Percentiles rank a stretch among this genome's conserved stretches.
Conservation (phyloP, 2,329 filamentous ascomycete genomes). For the Diatrype stigma region DNA sequence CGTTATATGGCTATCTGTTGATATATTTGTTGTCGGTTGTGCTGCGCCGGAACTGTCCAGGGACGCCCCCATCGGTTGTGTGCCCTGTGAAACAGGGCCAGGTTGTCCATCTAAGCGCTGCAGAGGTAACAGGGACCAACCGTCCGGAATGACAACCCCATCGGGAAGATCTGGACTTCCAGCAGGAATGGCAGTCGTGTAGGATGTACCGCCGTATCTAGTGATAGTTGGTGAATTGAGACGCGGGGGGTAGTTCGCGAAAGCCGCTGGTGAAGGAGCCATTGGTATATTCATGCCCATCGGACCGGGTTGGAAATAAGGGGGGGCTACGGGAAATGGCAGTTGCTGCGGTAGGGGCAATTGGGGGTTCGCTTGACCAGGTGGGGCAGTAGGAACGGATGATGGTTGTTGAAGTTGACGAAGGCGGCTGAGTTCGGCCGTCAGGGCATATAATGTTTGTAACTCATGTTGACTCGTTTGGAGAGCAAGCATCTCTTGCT, state of each 20-base stretch:
- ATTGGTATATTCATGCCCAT: conserved; percentile 11
- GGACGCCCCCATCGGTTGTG: conserved; percentile 9
- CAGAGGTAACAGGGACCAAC: conserved; percentile 62
- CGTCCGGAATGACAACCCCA: conserved; percentile 59
- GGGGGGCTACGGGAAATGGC: too few relatives aligned
- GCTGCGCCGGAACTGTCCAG: conserved; percentile 8
- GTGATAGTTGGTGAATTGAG: conserved; percentile 38
- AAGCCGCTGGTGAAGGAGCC: conserved; percentile 8
- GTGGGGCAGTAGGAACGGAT: conserved; percentile 9
- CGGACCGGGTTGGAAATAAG: neutral
- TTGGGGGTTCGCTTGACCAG: conserved; percentile 15
- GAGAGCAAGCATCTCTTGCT: conserved; percentile 61
- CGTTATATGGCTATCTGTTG: conserved; percentile 3
- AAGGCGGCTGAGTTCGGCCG: conserved; percentile 63
- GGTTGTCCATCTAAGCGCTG: conserved; percentile 46
- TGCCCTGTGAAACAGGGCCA: conserved; percentile 9
- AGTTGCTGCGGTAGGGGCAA: conserved; percentile 2
- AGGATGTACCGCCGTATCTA: conserved; percentile 43
- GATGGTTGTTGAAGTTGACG: conserved; percentile 41
- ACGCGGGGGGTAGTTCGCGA: conserved; percentile 28
- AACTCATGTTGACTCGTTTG: conserved; percentile 64
- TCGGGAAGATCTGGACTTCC: conserved; percentile 59
- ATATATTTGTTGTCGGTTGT: conserved; percentile 13
- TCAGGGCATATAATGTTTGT: conserved; percentile 61
- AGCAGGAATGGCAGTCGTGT: conserved; percentile 50